Base-by-base conservation (phyloP, 2,329 filamentous ascomycete species). In the Corniculantispora saksenae region DNA sequence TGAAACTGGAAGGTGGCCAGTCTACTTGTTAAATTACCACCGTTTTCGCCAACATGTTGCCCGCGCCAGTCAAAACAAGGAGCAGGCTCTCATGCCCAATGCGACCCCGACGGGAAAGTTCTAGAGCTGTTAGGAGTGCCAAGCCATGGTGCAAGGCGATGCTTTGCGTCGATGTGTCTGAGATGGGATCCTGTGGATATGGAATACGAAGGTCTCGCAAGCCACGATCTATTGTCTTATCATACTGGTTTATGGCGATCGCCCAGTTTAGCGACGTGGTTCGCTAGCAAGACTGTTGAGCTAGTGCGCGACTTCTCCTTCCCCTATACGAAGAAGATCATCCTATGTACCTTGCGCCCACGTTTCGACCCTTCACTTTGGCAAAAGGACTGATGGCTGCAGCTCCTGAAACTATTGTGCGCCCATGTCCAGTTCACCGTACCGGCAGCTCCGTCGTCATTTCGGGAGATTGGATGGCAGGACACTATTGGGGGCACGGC, bases 401-500 rank as follows among this genome's bases (percentile, higher is more conserved):
- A 32, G 32, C 32, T 32, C 32, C 32, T 32, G 32, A 32, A 32
- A 32, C 32, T 32, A 32, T 10, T 32, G 32, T 6, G 32, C 32
- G 12, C 38, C 38, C 38, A 43, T 13, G 10, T 19, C 38, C 3
- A 15, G 38, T 43, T 43, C 57, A 61, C 58, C 32, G 47, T 23
- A 61, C 13, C 9, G 23, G 23, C 17, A 53, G 29, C 35, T 29
- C 58, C 48, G 47, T 53, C 17, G 48, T 61, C 58, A 61, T 61
- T 61, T 61, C 35, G 25, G 29, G 45, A 60, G 45, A 61, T 61
- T 61, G 47, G 23, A 53, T 53, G 58, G 35, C n/a, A 53, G 21
- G 23, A 43, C 32, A 61, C 48, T 61, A 53, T 53, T 53, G 48
- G 45, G 32, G 32, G 12, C 47, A 43, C 47, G 58, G 47, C 58